These are phyloP conservation scores for Amanita phalloides DNA, from an alignment of 768 basidiomycete species.

Conservation along the genomic window DNA sequence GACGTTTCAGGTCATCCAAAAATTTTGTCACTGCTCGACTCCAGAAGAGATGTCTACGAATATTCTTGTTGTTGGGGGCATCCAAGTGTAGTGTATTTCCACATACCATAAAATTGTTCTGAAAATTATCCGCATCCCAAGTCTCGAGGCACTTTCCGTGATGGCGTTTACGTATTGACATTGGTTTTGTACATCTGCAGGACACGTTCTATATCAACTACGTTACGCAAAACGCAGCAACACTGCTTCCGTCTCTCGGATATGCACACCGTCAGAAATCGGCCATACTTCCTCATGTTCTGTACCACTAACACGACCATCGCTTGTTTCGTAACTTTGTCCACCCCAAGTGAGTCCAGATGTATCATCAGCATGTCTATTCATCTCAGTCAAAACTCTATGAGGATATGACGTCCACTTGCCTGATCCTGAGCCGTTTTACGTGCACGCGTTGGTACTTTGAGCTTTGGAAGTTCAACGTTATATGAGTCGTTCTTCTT, in stretches of 20 bases:
- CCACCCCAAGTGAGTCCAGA: slow-evolving; percentile 47
- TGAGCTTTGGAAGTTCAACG: slow-evolving; percentile 19
- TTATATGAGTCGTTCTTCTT: slow-evolving; percentile 32
- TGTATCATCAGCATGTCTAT: slow-evolving; percentile 37
- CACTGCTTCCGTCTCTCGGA: slow-evolving; percentile 37
- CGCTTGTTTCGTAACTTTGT: slow-evolving; percentile 42
- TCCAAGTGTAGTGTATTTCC: slow-evolving; percentile 54
- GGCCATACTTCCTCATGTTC: slow-evolving; percentile 16
- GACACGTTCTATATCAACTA: neutral
- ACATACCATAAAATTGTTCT: slow-evolving; percentile 59
- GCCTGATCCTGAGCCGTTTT: slow-evolving; percentile 41
- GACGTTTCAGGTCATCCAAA: slow-evolving; percentile 72
- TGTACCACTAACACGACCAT: slow-evolving; percentile 29
- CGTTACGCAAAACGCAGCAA: slow-evolving; percentile 22
- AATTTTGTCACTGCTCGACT: too few relatives aligned
- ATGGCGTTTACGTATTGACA: slow-evolving; percentile 43
- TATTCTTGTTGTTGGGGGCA: slow-evolving; percentile 18
- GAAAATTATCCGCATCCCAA: slow-evolving; percentile 59
- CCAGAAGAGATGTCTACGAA: too few relatives aligned
- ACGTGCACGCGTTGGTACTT: slow-evolving; percentile 22
- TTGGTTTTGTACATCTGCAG: slow-evolving; percentile 6
- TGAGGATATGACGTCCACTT: slow-evolving; percentile 8
- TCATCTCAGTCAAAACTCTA: neutral
- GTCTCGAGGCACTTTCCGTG: slow-evolving; percentile 74
- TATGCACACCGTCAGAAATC: slow-evolving; percentile 28